Evolutionary conservation across 1,139 yeast species (phyloP), one percentile per base, ranked within the genome.

Genomic region (Saccharomyces hybrid): DNA sequence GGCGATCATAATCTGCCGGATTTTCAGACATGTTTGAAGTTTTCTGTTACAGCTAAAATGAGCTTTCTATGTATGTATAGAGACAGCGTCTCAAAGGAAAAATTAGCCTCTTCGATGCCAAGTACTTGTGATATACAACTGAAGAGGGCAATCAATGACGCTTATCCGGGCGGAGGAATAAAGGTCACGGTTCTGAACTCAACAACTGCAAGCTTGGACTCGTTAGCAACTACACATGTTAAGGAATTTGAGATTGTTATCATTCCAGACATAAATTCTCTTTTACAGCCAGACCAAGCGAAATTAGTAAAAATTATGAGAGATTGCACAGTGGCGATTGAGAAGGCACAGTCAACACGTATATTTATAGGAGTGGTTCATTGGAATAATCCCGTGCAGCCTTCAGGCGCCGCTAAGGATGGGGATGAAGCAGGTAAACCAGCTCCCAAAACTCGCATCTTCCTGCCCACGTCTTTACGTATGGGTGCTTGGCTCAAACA

Each of bases 401-500:
- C 44, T 5, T 38, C 44, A 38, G 20, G 44, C n/a, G 54, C 52
- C 2, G 16, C 31, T 6, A 30, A 32, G 7, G 16, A 26, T 9
- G 48, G 28, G 20, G 32, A 16, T 13, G 27, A 34, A 13, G 14
- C n/a, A 38, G 27, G 20, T 16, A 20, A 30, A 2, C 20, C 46
- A 13, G 32, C 23, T 4, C 32, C 20, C 5, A 48, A 42, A 11
- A 47, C 50, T 27, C 47, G 25, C 30, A 50, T 49, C 14, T n/a
- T 51, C 5, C 48, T 58, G 20, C 16, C 47, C 25, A 49, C 56
- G 3, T 44, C 51, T 31, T 42, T 59, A 14, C 25, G 8, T 5
- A 42, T 58, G 6, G 34, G 49, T 14, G 58, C 59, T 48, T 63
- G 66, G 66, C 58, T 67, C n/a, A 59, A 57, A 44, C 65, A 63